Evolutionary conservation across 441 rosid genomes (phyloP), one percentile per base, ranked within the genome.

Genomic region (Brassica balearica): DNA sequence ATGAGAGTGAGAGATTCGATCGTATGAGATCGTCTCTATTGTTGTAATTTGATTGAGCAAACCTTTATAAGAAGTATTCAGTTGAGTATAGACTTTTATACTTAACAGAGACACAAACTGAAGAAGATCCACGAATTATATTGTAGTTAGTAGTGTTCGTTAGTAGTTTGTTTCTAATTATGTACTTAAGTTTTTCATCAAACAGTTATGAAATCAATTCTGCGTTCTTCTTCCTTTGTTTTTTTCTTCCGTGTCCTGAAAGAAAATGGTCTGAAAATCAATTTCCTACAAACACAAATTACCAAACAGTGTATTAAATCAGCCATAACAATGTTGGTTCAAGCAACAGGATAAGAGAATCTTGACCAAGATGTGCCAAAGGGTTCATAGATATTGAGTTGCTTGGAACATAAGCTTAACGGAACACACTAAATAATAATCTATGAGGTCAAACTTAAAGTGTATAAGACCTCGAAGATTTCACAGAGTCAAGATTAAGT

Each of bases 371-470:
- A 12, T 46, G 55, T 48, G 5, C 55, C 55, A 4, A 12, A 48
- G 55, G 55, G 55, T 48, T 48, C 55, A 48, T 12, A 48, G 55
- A 48, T 48, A 10, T 48, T n/a, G 55, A 48, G 55, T 48, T 48
- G 55, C 55, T 48, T 48, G 55, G 55, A 48, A 48, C 55, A 48
- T 4, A 48, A n/a, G 55, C 55, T 29, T 48, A 48, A 12, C 55
- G 55, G 55, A 48, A n/a, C 17, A 12, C 55, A 12, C 55, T 48
- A 48, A 48, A 48, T 46, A 46, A 46, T 46, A 46, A 12, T 10
- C 48, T 41, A 41, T 41, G 48, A 46, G 53, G 53, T 46, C 53
- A 46, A 43, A 46, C 5, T 46, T 46, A 7, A 36, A 36, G 41
- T 8, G 10, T 8, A 36, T 36, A 36, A 34, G 41, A 36, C 53